Conservation (phyloP, 768 basidiomycete genomes). For the Mycena sanguinolenta region DNA sequence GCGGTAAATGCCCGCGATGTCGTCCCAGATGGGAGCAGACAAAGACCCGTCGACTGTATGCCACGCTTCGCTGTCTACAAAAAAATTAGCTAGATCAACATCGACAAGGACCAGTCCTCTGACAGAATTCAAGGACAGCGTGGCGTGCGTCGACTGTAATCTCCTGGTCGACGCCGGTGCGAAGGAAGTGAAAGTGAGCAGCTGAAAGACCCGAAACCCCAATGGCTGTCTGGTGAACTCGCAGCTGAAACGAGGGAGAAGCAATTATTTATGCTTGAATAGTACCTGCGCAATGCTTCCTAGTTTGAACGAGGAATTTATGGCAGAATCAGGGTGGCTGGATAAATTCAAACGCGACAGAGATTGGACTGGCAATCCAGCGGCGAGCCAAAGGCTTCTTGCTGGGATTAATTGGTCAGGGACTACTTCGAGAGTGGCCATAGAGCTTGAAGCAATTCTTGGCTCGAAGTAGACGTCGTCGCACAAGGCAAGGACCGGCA, state of each 20-base stretch:
- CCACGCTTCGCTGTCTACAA: slow-evolving; percentile 63
- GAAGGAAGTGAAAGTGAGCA: slow-evolving; percentile 61
- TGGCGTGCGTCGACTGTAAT: slow-evolving; percentile 69
- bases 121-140: slow-evolving; percentile 68
- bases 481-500: too few species aligned
- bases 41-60: slow-evolving; percentile 59
- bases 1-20: slow-evolving; percentile 64
- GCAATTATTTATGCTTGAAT: slow-evolving; percentile 15
- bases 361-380: slow-evolving; percentile 53
- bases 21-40: slow-evolving; percentile 58
- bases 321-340: slow-evolving; percentile 55
- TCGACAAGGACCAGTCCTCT: not conserved
- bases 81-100: not conserved
- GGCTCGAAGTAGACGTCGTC: too few species aligned
- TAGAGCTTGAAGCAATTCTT: too few species aligned
- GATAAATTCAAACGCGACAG: slow-evolving; percentile 53
- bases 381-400: slow-evolving; percentile 54
- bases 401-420: too few species aligned
- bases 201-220: slow-evolving; percentile 68
- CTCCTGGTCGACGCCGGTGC: slow-evolving; percentile 60
- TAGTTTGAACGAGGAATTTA: slow-evolving; percentile 68
- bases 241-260: not conserved
- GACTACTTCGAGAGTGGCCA: too few species aligned
- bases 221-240: slow-evolving; percentile 55
- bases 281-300: slow-evolving; percentile 69